A percentile compares a stretch with the other conserved stretches of the same genome.
Evolutionary conservation across 148 eudicot species (phyloP).

Genomic region (Cornus kousa): DNA sequence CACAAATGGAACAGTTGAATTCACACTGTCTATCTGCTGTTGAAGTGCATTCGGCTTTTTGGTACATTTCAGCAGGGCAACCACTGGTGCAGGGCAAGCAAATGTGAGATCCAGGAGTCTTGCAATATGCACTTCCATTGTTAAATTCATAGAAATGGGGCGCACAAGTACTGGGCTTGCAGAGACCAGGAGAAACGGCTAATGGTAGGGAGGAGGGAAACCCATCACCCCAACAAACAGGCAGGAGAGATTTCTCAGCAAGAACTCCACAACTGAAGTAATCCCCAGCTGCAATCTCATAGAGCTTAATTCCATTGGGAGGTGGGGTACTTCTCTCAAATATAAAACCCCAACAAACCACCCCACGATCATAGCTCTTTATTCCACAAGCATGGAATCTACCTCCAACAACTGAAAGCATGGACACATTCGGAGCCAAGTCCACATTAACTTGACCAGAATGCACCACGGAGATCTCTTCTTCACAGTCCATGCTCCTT

Average conservation of each 20-base stretch:
- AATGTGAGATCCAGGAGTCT: constrained; percentile 39
- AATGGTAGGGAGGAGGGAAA: constrained; percentile 67
- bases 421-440: constrained; percentile 50
- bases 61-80: constrained; percentile 64
- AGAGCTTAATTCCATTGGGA: constrained; percentile 51
- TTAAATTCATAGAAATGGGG: constrained; percentile 50
- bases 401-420: constrained; percentile 81
- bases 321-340: constrained; percentile 50
- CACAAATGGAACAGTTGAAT: constrained; percentile 64
- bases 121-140: constrained; percentile 53
- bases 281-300: constrained; percentile 74
- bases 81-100: constrained; percentile 66
- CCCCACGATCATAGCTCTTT: constrained; percentile 50
- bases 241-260: constrained; percentile 42
- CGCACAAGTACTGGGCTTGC: constrained; percentile 48
- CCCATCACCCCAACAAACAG: constrained; percentile 81
- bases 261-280: constrained; percentile 80
- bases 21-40: constrained; percentile 46
- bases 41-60: constrained; percentile 36
- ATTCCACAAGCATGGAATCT: constrained; percentile 88
- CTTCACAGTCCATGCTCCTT: constrained; percentile 48
- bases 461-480: constrained; percentile 35
- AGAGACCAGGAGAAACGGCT: constrained; percentile 68
- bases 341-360: constrained; percentile 79
- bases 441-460: constrained; percentile 49